A percentile compares a stretch with the other conserved stretches of the same genome.
Conservation (phyloP, 495 filamentous ascomycete genomes). For the Xylaria scruposa region DNA sequence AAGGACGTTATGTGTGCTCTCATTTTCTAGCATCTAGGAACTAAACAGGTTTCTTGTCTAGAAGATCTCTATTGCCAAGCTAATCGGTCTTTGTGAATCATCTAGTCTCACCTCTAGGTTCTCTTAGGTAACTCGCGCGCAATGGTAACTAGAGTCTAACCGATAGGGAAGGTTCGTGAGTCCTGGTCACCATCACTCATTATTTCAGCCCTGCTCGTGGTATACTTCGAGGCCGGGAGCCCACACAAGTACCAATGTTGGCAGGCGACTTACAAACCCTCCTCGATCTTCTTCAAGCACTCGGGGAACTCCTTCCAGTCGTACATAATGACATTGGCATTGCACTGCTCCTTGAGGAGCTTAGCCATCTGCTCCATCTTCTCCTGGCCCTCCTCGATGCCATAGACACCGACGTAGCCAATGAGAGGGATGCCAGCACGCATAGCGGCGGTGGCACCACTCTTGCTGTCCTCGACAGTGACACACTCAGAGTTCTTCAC, state of each 20-base stretch:
- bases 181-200: slow-evolving; percentile 26
- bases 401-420: slow-evolving; percentile 87
- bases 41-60: slow-evolving; percentile 19
- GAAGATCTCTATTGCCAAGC: slow-evolving; percentile 13
- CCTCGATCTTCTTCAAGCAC: slow-evolving; percentile 71
- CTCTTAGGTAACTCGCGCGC: slow-evolving; percentile 4
- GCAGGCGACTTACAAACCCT: slow-evolving; percentile 45
- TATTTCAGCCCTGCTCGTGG: slow-evolving; percentile 20
- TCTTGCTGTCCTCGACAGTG: slow-evolving; percentile 90
- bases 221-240: slow-evolving; percentile 1
- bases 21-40: slow-evolving; percentile 6
- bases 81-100: not conserved
- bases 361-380: slow-evolving; percentile 77
- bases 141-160: slow-evolving; percentile 28
- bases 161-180: slow-evolving; percentile 16
- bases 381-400: slow-evolving; percentile 58
- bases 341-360: slow-evolving; percentile 67
- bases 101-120: slow-evolving; percentile 21
- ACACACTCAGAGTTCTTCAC: slow-evolving; percentile 79
- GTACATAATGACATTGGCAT: slow-evolving; percentile 79
- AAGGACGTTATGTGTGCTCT: not conserved
- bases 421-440: slow-evolving; percentile 84
- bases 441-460: slow-evolving; percentile 79
- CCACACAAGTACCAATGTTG: slow-evolving; percentile 14
- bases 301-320: slow-evolving; percentile 84